Conservation (phyloP, 169 alveolate species). For the Plasmodium gaboni region DNA sequence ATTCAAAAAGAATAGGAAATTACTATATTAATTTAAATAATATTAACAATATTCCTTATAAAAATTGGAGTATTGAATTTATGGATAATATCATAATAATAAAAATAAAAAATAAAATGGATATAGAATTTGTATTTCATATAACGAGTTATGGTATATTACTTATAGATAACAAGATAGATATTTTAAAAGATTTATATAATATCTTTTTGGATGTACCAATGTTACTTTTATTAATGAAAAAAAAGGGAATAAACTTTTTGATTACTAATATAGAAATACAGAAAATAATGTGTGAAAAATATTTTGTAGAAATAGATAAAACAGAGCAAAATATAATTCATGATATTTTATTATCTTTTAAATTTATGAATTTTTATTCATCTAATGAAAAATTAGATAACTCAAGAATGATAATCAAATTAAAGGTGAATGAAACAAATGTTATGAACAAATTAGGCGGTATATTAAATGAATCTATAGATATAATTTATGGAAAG, state of each 20-base stretch:
- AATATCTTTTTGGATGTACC: constrained; percentile 37
- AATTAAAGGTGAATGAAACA: constrained; percentile 1
- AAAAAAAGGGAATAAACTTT: constrained; percentile 68
- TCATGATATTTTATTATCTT: constrained; percentile 61
- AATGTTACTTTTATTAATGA: constrained; percentile 52
- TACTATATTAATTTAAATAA: constrained; percentile 48
- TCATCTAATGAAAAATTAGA: constrained; percentile 5
- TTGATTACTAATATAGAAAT: constrained; percentile 49
- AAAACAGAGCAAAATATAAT: constrained; percentile 50
- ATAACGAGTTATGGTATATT: constrained; percentile 49
- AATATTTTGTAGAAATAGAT: constrained; percentile 17
- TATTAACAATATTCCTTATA: constrained; percentile 35
- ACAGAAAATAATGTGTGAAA: constrained; percentile 15
- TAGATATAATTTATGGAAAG: constrained; percentile 44
- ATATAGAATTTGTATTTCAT: constrained; percentile 42
- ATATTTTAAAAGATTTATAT: constrained; percentile 40
- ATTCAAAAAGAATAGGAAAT: constrained; percentile 39
- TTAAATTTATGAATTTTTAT: constrained; percentile 44
- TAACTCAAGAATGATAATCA: constrained; percentile 13
- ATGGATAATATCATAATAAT: constrained; percentile 29
- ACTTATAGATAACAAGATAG: constrained; percentile 48
- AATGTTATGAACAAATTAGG: not conserved
- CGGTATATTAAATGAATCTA: constrained; percentile 2
- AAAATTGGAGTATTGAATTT: constrained; percentile 49
- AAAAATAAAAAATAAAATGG: constrained; percentile 29